Percentiles rank a stretch among this genome's conserved stretches.
phyloP scores from a whole-genome alignment of 371 early-diverging fungal genomes.

The Actinomortierella ambigua region DNA sequence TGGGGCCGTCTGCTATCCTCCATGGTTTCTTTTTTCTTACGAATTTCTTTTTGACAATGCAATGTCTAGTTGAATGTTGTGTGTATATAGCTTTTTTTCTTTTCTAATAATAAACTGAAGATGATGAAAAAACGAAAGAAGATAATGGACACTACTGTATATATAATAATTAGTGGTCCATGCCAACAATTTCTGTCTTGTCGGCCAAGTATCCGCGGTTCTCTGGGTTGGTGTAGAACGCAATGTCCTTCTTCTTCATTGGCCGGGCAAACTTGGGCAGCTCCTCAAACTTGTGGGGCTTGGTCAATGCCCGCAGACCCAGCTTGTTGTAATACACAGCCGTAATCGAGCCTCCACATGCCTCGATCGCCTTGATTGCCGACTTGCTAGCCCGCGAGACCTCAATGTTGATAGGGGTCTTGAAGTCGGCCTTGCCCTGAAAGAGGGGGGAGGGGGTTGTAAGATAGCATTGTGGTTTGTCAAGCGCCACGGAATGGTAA shows the following conservation, averaged over 20 bases:
- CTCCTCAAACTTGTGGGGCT: slow-evolving; percentile 81
- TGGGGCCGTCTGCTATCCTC: background rate
- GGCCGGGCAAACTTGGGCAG: slow-evolving; percentile 69
- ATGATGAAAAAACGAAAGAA: too few relatives aligned
- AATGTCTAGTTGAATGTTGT: too few relatives aligned
- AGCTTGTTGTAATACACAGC: slow-evolving; percentile 80
- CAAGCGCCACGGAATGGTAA: too few relatives aligned
- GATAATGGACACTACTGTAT: too few relatives aligned
- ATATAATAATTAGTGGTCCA: slow-evolving; percentile 41
- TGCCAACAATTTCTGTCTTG: slow-evolving; percentile 45
- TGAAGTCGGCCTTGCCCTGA: slow-evolving; percentile 72
- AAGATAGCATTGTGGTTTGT: too few relatives aligned
- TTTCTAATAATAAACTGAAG: too few relatives aligned
- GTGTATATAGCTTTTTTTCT: too few relatives aligned
- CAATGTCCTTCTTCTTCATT: slow-evolving; percentile 63
- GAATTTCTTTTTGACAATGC: too few relatives aligned
- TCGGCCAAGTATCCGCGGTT: slow-evolving; percentile 76
- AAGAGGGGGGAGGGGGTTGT: too few relatives aligned
- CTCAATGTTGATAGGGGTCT: slow-evolving; percentile 77
- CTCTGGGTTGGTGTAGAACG: slow-evolving; percentile 64
- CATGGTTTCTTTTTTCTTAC: background rate
- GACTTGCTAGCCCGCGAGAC: slow-evolving; percentile 83
- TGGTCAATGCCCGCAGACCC: slow-evolving; percentile 78
- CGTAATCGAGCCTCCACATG: slow-evolving; percentile 83
- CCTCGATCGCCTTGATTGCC: slow-evolving; percentile 86